Base-by-base conservation (phyloP, 208 protist species). In the Herpetomonas samuelpessoai region DNA sequence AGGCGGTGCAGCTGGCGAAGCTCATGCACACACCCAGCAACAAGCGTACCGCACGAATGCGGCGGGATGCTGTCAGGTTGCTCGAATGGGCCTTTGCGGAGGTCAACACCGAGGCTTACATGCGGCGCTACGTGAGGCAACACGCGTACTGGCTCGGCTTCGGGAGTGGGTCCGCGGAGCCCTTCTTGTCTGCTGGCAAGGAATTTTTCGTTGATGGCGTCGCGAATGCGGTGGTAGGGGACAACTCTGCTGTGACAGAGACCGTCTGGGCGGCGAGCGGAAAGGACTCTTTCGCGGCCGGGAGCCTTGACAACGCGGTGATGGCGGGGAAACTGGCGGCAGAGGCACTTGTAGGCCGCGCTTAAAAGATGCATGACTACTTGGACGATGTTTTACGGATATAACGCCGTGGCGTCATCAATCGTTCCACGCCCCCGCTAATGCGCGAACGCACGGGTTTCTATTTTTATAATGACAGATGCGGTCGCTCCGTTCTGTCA, bases 131-230 rank as follows among this genome's bases (percentile, higher is more conserved):
- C 58, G 65, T 89, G 22, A 49, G 73, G 2, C 68, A 75, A 24
- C 84, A 95, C 62, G 71, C 88, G 2, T 76, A 79, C 63, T 95
- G 88, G 86, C 72, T 95, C 6, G 88, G 88, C 3, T 92, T 84
- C 59, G 83, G 64, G 12, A 88, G 79, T 52, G 88, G 85, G 44
- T 81, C 76, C 12, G 79, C 70, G 41, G 78, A 73, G 26, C 18
- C 57, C 1, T 82, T 82, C 61, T 56, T 92, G 18, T 25, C 47
- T 3, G 24, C 25, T n/a, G 45, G 63, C 3, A 55, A 71, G 0
- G 41, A 58, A 27, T 64, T 70, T 21, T 55, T 55, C 4, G 75
- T 89, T 19, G 21, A 35, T 0, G 74, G 74, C 0, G 51, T 79
- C 1, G 16, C 21, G 19, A 94, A 94, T 48, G 25, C 82, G 0